Evolutionary conservation across 2,329 filamentous ascomycete species (phyloP).

Genomic region (Magnaporthiopsis rhizophila): DNA sequence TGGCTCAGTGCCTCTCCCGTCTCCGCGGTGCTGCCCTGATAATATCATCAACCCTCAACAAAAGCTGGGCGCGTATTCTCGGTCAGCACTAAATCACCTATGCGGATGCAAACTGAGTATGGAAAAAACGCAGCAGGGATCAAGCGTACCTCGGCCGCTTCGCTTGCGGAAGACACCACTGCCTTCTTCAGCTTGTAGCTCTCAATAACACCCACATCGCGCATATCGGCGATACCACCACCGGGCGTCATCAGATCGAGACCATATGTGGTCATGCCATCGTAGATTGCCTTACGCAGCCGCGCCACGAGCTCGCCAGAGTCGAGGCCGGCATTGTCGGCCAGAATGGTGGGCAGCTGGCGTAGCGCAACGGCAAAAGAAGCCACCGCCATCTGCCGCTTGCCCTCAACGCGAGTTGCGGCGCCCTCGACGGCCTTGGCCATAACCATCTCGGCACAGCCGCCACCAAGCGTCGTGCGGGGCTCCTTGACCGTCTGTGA

Average conservation of each 20-base stretch:
- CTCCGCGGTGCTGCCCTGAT: constrained; percentile 85
- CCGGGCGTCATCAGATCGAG: constrained; percentile 84
- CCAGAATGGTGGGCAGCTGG: constrained; percentile 91
- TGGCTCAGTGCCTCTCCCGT: constrained; percentile 49
- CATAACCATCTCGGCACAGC: constrained; percentile 98
- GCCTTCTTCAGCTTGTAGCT: constrained; percentile 98
- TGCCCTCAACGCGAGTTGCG: constrained; percentile 89
- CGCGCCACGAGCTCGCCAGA: constrained; percentile 89
- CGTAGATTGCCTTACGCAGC: constrained; percentile 88
- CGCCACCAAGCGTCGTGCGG: constrained; percentile 86
- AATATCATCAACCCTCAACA: constrained; percentile 94
- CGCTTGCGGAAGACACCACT: constrained; percentile 93
- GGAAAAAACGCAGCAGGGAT: background rate
- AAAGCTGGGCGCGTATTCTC: constrained; percentile 48
- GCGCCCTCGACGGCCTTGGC: constrained; percentile 93
- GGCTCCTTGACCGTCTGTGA: constrained; percentile 96
- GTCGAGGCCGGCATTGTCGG: constrained; percentile 94
- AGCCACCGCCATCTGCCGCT: constrained; percentile 90
- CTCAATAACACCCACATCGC: constrained; percentile 89
- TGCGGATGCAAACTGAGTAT: background rate
- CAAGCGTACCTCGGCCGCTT: constrained; percentile 80
- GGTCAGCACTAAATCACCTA: background rate
- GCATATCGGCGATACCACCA: constrained; percentile 91
- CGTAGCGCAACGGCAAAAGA: constrained; percentile 82
- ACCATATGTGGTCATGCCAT: constrained; percentile 86